Conservation (phyloP, 192 early-diverging fungal species). For the Dispira parvispora region DNA sequence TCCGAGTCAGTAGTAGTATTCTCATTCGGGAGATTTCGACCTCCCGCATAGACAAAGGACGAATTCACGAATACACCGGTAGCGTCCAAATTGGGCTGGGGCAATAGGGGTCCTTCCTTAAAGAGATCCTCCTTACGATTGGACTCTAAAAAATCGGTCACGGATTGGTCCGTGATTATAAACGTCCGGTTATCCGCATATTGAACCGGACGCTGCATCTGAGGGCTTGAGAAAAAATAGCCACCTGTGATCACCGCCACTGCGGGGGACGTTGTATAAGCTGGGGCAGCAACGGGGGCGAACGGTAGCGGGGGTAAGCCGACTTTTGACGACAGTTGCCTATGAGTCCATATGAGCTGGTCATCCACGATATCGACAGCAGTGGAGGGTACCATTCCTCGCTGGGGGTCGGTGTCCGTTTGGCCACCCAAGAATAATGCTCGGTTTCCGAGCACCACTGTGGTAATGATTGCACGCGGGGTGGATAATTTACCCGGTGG, state of each 20-base stretch:
- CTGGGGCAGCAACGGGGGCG: background rate
- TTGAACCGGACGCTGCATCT: background rate
- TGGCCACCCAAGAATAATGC: background rate
- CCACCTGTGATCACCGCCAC: background rate
- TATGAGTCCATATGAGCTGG: background rate
- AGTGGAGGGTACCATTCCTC: background rate
- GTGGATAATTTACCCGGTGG: background rate
- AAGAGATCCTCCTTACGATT: background rate
- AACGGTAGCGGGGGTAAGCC: background rate
- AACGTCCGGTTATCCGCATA: background rate
- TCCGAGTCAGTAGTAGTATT: background rate
- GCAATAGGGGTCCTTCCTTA: background rate
- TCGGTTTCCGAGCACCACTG: background rate
- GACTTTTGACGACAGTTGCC: background rate
- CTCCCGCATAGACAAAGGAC: slow-evolving; percentile 5
- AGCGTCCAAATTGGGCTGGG: background rate
- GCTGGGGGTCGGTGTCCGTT: background rate
- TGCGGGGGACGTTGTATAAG: too few relatives aligned
- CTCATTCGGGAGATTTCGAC: background rate
- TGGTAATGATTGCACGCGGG: background rate
- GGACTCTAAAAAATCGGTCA: background rate
- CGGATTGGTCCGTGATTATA: background rate
- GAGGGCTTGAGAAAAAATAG: slow-evolving; percentile 4
- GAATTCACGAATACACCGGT: background rate
- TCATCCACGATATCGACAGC: background rate